phyloP scores from a whole-genome alignment of 73 alveolate genomes.

The Stentor coeruleus region DNA sequence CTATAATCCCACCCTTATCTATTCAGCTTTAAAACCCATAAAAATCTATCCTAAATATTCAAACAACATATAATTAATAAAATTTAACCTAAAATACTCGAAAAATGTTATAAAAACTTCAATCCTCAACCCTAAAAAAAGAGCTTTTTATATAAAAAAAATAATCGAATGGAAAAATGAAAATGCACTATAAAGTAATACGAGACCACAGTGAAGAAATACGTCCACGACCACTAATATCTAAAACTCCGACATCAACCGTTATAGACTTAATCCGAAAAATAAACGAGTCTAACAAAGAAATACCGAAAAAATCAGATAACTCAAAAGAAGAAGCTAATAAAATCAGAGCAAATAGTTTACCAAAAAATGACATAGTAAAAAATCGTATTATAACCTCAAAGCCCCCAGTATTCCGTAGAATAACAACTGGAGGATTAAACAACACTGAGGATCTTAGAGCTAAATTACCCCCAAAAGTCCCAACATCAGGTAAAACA shows the following conservation, averaged over 20 bases:
- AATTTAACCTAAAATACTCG: no score
- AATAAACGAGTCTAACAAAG: neutral
- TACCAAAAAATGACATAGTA: neutral
- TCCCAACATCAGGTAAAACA: neutral
- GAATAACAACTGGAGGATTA: neutral
- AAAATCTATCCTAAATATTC: no score
- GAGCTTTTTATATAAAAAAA: no score
- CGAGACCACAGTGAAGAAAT: slow-evolving; percentile 7
- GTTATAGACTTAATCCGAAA: neutral
- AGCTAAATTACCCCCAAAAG: neutral
- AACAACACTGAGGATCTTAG: neutral
- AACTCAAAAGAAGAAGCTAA: neutral
- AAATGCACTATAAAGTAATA: neutral
- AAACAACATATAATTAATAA: no score
- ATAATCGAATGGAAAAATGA: no score
- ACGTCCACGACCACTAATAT: neutral
- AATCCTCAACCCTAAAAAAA: no score
- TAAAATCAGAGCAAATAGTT: neutral
- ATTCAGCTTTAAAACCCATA: no score
- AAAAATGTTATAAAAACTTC: no score
- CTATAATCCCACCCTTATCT: no score
- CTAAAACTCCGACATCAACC: neutral
- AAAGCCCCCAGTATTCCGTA: neutral
- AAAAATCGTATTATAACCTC: neutral
- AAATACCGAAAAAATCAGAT: neutral